Conservation (phyloP, 345 rosid genomes). For the Salix suchowensis region DNA sequence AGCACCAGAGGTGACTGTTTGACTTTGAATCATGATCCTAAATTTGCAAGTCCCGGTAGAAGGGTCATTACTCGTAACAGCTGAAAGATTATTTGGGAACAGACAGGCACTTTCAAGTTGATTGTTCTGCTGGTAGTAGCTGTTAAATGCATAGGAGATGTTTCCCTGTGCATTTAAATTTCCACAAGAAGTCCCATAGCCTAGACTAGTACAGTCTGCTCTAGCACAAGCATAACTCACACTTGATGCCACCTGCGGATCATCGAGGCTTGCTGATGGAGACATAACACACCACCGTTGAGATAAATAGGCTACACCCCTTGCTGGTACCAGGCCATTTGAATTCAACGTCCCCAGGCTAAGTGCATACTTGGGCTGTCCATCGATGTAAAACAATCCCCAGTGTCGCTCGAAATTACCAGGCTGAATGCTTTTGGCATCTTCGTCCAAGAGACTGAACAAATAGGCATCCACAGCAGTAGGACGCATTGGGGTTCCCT, state of each 20-base stretch:
- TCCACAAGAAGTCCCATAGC: conserved; percentile 53
- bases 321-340: conserved; percentile 42
- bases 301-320: conserved; percentile 39
- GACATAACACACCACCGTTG: conserved; percentile 57
- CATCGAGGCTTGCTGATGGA: conserved; percentile 39
- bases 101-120: conserved; percentile 55
- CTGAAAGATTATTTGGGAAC: conserved; percentile 47
- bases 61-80: conserved; percentile 35
- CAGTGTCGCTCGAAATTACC: conserved; percentile 28
- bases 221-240: conserved; percentile 61
- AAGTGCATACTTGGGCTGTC: conserved; percentile 18
- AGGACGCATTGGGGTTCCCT: conserved; percentile 22
- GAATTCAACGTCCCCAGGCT: conserved; percentile 7
- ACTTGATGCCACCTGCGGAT: conserved; percentile 44
- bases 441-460: conserved; percentile 22
- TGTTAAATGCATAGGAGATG: conserved; percentile 62
- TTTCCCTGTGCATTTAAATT: conserved; percentile 41
- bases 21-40: conserved; percentile 45
- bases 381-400: conserved; percentile 26
- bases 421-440: conserved; percentile 24
- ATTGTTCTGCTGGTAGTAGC: conserved; percentile 53
- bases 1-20: not conserved
- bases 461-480: conserved; percentile 17
- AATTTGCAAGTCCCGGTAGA: conserved; percentile 53
- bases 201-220: conserved; percentile 67